Conservation (phyloP, 1,139 yeast species). For the Candida sanyaensis region DNA sequence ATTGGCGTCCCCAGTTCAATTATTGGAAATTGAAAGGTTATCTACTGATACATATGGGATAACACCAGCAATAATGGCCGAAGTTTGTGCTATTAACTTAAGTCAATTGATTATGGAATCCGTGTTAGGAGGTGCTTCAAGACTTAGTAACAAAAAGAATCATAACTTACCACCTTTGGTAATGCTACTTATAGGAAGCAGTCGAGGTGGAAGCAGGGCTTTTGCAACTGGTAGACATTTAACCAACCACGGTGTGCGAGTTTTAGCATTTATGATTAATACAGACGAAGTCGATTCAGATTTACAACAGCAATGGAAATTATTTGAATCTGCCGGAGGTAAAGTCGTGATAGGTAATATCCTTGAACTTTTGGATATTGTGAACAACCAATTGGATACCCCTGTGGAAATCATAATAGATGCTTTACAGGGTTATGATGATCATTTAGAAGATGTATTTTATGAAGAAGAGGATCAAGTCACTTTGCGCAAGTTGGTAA, state of each 20-base stretch:
- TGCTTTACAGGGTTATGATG: slow-evolving; percentile 82
- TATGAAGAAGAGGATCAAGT: slow-evolving; percentile 43
- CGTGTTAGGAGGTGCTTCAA: slow-evolving; percentile 67
- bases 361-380: slow-evolving; percentile 28
- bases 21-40: slow-evolving; percentile 74
- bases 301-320: slow-evolving; percentile 44
- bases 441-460: slow-evolving; percentile 55
- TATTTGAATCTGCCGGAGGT: slow-evolving; percentile 54
- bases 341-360: slow-evolving; percentile 40
- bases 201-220: slow-evolving; percentile 74
- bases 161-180: slow-evolving; percentile 83
- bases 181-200: slow-evolving; percentile 69
- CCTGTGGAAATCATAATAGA: slow-evolving; percentile 81
- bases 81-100: slow-evolving; percentile 71
- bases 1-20: slow-evolving; percentile 76
- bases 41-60: slow-evolving; percentile 56
- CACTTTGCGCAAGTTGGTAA: slow-evolving; percentile 48
- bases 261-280: slow-evolving; percentile 55
- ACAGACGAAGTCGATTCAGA: slow-evolving; percentile 31
- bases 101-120: slow-evolving; percentile 56
- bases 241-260: slow-evolving; percentile 72
- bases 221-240: slow-evolving; percentile 81
- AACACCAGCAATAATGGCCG: slow-evolving; percentile 53
- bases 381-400: slow-evolving; percentile 54
- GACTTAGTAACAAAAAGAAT: slow-evolving; percentile 56